These are phyloP conservation scores for Botrytis squamosa DNA, from an alignment of 2,329 filamentous ascomycete genomes.

Conservation along the genomic window DNA sequence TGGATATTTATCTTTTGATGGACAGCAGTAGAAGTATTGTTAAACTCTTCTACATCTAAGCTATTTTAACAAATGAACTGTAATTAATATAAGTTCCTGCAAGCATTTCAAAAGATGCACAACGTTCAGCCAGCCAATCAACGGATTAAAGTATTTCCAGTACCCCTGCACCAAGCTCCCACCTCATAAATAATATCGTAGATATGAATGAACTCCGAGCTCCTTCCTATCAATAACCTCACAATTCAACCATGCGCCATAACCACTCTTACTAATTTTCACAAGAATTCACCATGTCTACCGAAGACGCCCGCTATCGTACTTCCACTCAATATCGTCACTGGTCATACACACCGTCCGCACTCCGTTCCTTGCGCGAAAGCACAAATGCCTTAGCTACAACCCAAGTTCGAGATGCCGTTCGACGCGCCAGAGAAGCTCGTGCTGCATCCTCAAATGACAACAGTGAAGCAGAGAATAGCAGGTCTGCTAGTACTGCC, in stretches of 20 bases:
- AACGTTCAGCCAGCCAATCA: not conserved
- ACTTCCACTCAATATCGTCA: constrained; percentile 85
- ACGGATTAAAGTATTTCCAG: constrained; percentile 14
- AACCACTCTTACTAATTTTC: not conserved
- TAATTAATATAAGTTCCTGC: not conserved
- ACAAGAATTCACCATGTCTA: constrained; percentile 4
- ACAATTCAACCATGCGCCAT: not conserved
- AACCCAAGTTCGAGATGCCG: constrained; percentile 60
- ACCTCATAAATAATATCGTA: not conserved
- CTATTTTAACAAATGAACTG: not conserved
- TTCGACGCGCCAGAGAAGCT: constrained; percentile 48
- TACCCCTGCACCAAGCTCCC: constrained; percentile 2
- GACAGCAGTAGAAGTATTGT: not conserved
- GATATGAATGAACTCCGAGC: not conserved
- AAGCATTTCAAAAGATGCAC: not conserved
- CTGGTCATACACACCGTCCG: constrained; percentile 83
- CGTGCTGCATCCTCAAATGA: constrained; percentile 39
- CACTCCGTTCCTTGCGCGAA: constrained; percentile 68
- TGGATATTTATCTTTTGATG: not conserved
- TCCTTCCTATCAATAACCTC: not conserved
- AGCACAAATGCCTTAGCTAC: constrained; percentile 79
- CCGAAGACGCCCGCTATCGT: constrained; percentile 86
- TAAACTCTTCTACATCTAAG: not conserved
- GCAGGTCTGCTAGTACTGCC: constrained; percentile 30
- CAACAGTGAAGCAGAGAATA: constrained; percentile 39